A percentile compares a stretch with the other conserved stretches of the same genome.
These are phyloP conservation scores for Aspergillus texensis DNA, from an alignment of 2,329 filamentous ascomycete genomes.

Conservation along the genomic window DNA sequence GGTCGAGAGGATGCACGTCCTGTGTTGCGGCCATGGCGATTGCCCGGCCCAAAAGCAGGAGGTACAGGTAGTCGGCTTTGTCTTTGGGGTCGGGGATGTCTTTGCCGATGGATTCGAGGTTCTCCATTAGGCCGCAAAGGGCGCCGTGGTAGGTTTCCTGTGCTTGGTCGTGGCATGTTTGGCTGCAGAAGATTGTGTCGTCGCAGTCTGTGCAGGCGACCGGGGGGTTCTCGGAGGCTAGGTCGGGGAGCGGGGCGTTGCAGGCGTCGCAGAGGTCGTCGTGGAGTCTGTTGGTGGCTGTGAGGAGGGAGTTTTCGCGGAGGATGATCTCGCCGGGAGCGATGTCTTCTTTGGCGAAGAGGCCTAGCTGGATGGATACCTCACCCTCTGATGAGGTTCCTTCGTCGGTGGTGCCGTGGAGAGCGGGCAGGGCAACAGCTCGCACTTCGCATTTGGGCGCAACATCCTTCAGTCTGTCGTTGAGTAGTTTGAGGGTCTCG, in stretches of 20 bases:
- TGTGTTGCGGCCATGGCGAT: constrained; percentile 65
- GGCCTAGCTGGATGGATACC: constrained; percentile 72
- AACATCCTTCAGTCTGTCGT: constrained; percentile 66
- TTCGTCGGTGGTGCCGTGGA: constrained; percentile 50
- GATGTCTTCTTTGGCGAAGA: constrained; percentile 86
- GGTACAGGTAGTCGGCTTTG: constrained; percentile 62
- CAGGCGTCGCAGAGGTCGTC: constrained; percentile 90
- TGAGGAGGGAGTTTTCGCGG: constrained; percentile 80
- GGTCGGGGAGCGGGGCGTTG: constrained; percentile 69
- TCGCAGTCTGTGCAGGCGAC: constrained; percentile 58
- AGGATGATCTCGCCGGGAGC: constrained; percentile 75
- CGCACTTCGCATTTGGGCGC: constrained; percentile 82
- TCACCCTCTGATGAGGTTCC: constrained; percentile 26
- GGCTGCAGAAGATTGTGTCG: constrained; percentile 63
- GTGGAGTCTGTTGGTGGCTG: constrained; percentile 84
- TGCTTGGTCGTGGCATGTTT: constrained; percentile 58
- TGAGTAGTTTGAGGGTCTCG: constrained; percentile 67
- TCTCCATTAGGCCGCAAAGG: constrained; percentile 56
- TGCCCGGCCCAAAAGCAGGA: constrained; percentile 60
- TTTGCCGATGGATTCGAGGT: constrained; percentile 59
- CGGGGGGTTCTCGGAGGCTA: constrained; percentile 44
- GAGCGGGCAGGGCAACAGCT: constrained; percentile 72
- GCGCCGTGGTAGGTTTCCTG: constrained; percentile 60
- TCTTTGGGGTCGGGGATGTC: constrained; percentile 61
- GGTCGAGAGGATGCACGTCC: constrained; percentile 59